These are phyloP conservation scores for Candida rishiriensis DNA, from an alignment of 805 yeast species.

Conservation along the genomic window DNA sequence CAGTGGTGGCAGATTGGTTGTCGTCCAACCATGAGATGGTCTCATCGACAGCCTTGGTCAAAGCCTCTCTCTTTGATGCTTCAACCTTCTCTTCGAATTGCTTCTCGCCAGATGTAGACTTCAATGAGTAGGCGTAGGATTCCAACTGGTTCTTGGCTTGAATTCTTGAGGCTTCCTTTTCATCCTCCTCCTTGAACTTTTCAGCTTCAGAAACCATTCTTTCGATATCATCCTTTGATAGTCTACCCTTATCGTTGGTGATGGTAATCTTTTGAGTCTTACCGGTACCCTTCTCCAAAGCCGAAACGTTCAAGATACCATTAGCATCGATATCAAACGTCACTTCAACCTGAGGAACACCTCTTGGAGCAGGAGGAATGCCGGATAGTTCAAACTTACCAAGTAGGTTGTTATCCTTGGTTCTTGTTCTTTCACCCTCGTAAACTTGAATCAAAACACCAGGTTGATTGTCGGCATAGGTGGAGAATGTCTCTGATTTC, in stretches of 20 bases:
- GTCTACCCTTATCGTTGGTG: conserved; percentile 91
- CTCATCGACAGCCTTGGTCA: conserved; percentile 76
- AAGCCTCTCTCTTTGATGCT: conserved; percentile 46
- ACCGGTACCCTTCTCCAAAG: conserved; percentile 93
- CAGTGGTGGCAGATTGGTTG: conserved; percentile 88
- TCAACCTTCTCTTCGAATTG: conserved; percentile 33
- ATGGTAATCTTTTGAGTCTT: conserved; percentile 86
- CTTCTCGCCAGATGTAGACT: conserved; percentile 39
- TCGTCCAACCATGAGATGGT: conserved; percentile 83
- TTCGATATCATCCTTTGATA: conserved; percentile 64
- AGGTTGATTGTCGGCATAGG: conserved; percentile 83
- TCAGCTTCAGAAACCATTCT: conserved; percentile 64
- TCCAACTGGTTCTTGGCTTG: conserved; percentile 55
- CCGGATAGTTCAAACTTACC: conserved; percentile 86
- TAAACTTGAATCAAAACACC: conserved; percentile 90
- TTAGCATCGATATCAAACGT: conserved; percentile 85
- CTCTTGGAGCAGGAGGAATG: conserved; percentile 90
- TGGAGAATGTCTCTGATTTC: conserved; percentile 69
- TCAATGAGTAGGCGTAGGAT: conserved; percentile 53
- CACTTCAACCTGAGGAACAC: conserved; percentile 86
- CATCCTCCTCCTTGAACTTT: conserved; percentile 59
- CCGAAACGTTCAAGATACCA: conserved; percentile 82
- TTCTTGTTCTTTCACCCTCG: conserved; percentile 95
- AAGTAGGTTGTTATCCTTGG: conserved; percentile 85
- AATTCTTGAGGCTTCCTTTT: conserved; percentile 52